Percentiles rank a stretch among this genome's conserved stretches.
Evolutionary conservation across 306 rosid genomes (phyloP).

Genomic region (Trichosanthes cucumerina): DNA sequence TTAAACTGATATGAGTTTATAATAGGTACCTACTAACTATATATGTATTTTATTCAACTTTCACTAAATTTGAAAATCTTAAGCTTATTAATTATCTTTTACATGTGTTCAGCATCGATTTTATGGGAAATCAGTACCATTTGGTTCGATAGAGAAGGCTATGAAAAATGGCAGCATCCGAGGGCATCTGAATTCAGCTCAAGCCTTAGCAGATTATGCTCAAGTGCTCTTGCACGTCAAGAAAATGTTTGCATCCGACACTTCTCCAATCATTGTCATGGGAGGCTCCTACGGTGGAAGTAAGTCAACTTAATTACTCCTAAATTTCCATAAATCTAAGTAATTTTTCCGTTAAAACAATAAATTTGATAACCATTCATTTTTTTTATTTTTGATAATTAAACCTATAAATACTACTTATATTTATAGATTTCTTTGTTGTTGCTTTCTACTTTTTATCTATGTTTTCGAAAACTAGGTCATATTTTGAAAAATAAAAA

Average conservation of each 20-base stretch:
- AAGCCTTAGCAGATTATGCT: constrained; percentile 57
- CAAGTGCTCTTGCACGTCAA: constrained; percentile 34
- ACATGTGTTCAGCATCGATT: constrained; percentile 19
- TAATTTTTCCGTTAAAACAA: too few relatives aligned
- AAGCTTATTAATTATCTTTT: too few relatives aligned
- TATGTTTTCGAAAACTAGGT: too few relatives aligned
- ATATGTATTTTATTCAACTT: too few relatives aligned
- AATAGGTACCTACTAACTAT: too few relatives aligned
- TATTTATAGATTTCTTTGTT: too few relatives aligned
- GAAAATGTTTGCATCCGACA: constrained; percentile 15
- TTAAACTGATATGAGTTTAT: not conserved
- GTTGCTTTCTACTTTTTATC: too few relatives aligned
- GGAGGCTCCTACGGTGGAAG: constrained; percentile 69
- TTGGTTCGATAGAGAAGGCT: constrained; percentile 24
- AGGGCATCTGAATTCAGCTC: constrained; percentile 42
- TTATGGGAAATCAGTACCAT: constrained; percentile 47
- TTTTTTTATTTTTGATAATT: too few relatives aligned
- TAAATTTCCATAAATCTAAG: not conserved
- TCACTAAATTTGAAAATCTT: too few relatives aligned
- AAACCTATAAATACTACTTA: too few relatives aligned
- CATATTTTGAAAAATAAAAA: too few relatives aligned
- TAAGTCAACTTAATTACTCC: constrained; percentile 1
- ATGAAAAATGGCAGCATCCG: constrained; percentile 25
- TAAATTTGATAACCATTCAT: too few relatives aligned
- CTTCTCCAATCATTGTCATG: constrained; percentile 37